Percentiles rank a stretch among this genome's conserved stretches.
Conservation (phyloP, 202 grass and related monocot species). For the Zizania palustris region DNA sequence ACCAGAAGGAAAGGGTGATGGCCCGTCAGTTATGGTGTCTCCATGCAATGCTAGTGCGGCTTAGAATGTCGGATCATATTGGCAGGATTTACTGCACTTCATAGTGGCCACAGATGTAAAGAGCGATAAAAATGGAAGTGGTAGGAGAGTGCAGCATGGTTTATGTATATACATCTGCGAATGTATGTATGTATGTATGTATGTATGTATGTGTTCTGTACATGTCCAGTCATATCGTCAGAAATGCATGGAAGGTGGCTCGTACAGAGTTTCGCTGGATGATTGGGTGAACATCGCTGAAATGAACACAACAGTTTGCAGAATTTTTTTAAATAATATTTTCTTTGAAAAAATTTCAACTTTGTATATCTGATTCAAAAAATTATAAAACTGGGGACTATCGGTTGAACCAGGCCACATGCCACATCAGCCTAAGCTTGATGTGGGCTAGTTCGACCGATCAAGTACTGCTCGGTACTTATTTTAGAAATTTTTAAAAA, state of each 20-base stretch:
- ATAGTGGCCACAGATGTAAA: conserved; percentile 17
- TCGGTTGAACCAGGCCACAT: too few relatives aligned
- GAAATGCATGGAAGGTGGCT: not conserved
- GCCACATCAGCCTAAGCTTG: too few relatives aligned
- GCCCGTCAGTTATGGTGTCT: not conserved
- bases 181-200: not conserved
- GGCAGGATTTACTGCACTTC: not conserved
- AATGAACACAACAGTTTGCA: not conserved
- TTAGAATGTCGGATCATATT: conserved; percentile 9
- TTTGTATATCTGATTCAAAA: too few relatives aligned
- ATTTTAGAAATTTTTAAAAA: too few relatives aligned
- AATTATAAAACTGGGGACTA: too few relatives aligned
- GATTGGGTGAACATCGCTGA: not conserved
- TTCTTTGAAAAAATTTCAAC: too few relatives aligned
- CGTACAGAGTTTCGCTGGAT: too few relatives aligned
- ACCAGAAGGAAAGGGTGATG: not conserved
- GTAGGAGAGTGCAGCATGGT: not conserved
- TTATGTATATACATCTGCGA: conserved; percentile 12
- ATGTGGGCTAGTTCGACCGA: too few relatives aligned
- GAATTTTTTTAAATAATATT: too few relatives aligned
- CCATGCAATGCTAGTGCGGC: not conserved
- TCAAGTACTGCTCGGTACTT: too few relatives aligned
- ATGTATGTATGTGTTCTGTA: not conserved
- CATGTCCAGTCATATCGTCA: not conserved
- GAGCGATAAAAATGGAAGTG: not conserved